Conservation (phyloP, 208 protist species). For the Lotmaria passim region DNA sequence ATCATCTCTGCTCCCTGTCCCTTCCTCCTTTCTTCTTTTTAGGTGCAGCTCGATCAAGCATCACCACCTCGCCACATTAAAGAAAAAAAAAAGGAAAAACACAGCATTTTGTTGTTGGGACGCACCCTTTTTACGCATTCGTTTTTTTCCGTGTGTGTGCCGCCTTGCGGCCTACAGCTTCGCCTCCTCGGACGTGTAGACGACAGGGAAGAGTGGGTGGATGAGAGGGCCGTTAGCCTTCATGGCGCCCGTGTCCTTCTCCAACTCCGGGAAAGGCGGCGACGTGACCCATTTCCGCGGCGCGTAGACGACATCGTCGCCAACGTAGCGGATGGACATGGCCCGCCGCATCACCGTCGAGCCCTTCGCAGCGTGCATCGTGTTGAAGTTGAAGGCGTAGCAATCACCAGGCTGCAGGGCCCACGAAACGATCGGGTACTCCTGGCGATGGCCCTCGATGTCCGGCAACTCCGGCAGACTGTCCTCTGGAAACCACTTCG, state of each 20-base stretch:
- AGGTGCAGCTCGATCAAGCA: no score
- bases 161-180: no score
- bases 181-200: constrained; percentile 14
- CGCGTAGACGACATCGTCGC: constrained; percentile 45
- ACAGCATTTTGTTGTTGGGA: no score
- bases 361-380: constrained; percentile 45
- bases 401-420: constrained; percentile 43
- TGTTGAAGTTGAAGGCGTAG: constrained; percentile 50
- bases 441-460: constrained; percentile 33
- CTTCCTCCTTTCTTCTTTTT: no score
- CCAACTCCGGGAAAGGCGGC: constrained; percentile 43
- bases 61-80: no score
- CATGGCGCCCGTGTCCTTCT: constrained; percentile 28
- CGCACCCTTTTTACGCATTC: no score
- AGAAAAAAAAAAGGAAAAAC: no score
- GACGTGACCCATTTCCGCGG: constrained; percentile 48
- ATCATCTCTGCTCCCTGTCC: no score
- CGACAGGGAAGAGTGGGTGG: constrained; percentile 37
- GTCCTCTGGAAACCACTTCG: constrained; percentile 52
- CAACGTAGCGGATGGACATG: constrained; percentile 44
- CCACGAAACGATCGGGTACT: constrained; percentile 36
- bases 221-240: constrained; percentile 13
- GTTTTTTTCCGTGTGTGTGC: no score
- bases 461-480: constrained; percentile 46
- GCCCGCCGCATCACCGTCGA: constrained; percentile 39